Evolutionary conservation across 139 green algal genomes (phyloP), one percentile per base, ranked within the genome.

Genomic region (Pleodorina starrii): DNA sequence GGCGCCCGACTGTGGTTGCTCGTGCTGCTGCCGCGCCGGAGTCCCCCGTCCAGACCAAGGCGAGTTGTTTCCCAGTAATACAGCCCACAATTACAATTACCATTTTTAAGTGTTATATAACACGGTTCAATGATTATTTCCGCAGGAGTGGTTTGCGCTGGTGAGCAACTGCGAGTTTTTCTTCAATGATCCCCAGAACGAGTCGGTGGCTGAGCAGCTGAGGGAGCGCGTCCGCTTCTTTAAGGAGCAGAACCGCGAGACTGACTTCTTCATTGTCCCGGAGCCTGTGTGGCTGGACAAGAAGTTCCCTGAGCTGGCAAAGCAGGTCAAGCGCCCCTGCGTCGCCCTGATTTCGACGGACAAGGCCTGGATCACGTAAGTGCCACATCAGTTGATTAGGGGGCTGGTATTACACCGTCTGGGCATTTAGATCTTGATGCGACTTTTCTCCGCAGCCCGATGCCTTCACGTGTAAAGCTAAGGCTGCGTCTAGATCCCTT

Each of bases 121-220:
- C n/a, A n/a, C n/a, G 25, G 54, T 66, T 32, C 25, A 66, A 74
- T 44, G 42, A 35, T 85, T 42, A 40, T 81, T 44, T 54, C 32
- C 19, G 90, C 91, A 95, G 84, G 89, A 96, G 43, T 99, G 95
- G 94, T 94, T 93, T 38, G 97, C 95, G 9, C 84, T 98, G 36
- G 91, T 98, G 0, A 95, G 96, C 44, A 96, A 93, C 63, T 94
- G 95, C 14, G 96, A 98, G 32, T 99, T 97, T 75, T 97, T 96
- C 91, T 96, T 97, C 88, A 96, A 97, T 84, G 97, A 98, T 87
- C 92, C 96, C 1, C 97, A 99, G 91, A 99, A 99, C 86, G 96
- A 99, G 87, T 91, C 95, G 2, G 80, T 99, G 36, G 96, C 97
- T 38, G 97, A 99, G 95, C 96, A 98, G 93, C 93, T 99, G 84